Percentiles rank a stretch among this genome's conserved stretches.
Evolutionary conservation across 2,329 filamentous ascomycete genomes (phyloP).

Genomic region (Ophiostoma populinum): DNA sequence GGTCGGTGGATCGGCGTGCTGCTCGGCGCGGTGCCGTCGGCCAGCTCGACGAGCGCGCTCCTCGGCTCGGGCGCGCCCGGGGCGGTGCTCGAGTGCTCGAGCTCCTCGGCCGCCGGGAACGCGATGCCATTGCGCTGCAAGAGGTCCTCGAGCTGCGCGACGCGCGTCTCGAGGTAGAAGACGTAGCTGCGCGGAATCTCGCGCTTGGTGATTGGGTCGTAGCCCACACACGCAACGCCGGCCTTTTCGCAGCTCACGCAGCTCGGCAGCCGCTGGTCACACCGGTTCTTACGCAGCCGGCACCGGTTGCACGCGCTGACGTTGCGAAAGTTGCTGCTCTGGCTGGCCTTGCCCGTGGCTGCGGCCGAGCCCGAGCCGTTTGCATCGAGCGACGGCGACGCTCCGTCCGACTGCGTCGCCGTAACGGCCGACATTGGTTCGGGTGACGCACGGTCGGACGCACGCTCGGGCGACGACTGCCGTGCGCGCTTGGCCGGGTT

Average conservation of each 20-base stretch:
- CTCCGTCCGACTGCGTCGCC: not conserved
- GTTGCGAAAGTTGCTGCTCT: conserved; percentile 58
- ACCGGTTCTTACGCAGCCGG: conserved; percentile 80
- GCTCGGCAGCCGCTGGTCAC: conserved; percentile 80
- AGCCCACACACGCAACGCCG: conserved; percentile 80
- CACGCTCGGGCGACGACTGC: conserved; percentile 31
- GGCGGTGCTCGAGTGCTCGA: conserved; percentile 31
- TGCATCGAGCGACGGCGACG: conserved; percentile 8
- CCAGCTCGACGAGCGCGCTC: conserved; percentile 12
- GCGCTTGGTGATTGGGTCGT: conserved; percentile 90
- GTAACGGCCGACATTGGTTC: conserved; percentile 16
- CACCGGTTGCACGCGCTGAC: conserved; percentile 93
- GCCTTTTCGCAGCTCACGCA: conserved; percentile 89
- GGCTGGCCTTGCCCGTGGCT: conserved; percentile 32
- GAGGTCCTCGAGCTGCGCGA: conserved; percentile 66
- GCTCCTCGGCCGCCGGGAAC: conserved; percentile 53
- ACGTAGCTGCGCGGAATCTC: conserved; percentile 84
- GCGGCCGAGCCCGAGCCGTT: conserved; percentile 16
- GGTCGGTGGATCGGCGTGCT: too few species aligned
- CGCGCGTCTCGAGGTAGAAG: conserved; percentile 78
- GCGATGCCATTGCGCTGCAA: conserved; percentile 51
- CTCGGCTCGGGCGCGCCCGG: conserved; percentile 5
- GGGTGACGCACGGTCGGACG: conserved; percentile 26
- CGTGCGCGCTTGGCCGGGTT: conserved; percentile 41
- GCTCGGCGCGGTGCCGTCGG: conserved; percentile 11